These are phyloP conservation scores for Termitomyces sp. DNA, from an alignment of 1,284 basidiomycete species.

Conservation along the genomic window DNA sequence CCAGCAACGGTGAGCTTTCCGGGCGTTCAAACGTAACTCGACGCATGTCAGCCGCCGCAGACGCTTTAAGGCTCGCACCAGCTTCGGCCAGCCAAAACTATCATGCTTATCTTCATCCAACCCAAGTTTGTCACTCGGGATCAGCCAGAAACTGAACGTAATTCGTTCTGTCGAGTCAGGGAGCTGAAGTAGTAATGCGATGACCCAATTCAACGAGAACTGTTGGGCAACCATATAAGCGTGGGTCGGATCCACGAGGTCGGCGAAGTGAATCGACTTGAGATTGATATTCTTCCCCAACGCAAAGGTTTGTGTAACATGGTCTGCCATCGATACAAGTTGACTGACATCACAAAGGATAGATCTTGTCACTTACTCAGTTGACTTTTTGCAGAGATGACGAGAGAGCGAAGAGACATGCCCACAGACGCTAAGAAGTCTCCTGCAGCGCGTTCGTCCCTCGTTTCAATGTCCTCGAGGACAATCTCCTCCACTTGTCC, in stretches of 20 bases:
- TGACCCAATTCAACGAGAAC: slow-evolving; percentile 12
- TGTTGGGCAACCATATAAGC: neutral
- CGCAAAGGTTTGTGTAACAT: neutral
- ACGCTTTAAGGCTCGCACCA: neutral
- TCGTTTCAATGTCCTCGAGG: slow-evolving; percentile 6
- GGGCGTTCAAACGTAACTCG: slow-evolving; percentile 6
- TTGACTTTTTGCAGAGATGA: slow-evolving; percentile 9
- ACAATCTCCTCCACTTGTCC: slow-evolving; percentile 2
- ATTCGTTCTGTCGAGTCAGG: slow-evolving; percentile 4
- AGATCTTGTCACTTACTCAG: slow-evolving; percentile 5
- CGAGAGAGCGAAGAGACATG: slow-evolving; percentile 2
- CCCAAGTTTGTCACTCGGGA: slow-evolving; percentile 12
- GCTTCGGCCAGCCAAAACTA: slow-evolving; percentile 6
- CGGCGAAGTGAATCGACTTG: slow-evolving; percentile 7
- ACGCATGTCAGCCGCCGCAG: neutral
- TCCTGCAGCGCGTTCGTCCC: neutral
- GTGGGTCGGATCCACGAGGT: slow-evolving; percentile 13
- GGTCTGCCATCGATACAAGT: neutral
- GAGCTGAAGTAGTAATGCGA: slow-evolving; percentile 6
- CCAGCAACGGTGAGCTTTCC: slow-evolving; percentile 3
- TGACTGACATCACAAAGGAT: neutral
- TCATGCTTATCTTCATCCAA: neutral
- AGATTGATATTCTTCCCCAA: slow-evolving; percentile 7
- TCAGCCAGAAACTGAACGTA: slow-evolving; percentile 12
- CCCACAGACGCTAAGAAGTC: slow-evolving; percentile 4